Evolutionary conservation across 257 asterid species (phyloP).

Genomic region (Nicotiana noctiflora): DNA sequence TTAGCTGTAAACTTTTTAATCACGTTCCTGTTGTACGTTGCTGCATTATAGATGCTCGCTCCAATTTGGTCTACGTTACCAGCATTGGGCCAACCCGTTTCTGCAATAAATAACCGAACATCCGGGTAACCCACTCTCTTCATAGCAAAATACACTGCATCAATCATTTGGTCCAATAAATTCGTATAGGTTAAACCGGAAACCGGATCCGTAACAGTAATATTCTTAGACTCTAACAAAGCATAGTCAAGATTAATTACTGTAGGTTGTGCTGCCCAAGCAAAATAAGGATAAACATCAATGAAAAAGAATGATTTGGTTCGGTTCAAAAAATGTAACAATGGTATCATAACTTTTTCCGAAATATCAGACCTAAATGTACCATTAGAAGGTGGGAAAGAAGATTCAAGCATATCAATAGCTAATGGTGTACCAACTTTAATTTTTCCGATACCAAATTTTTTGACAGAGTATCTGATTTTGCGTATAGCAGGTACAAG

Average conservation of each 20-base stretch:
- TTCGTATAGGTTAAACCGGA: slow-evolving; percentile 58
- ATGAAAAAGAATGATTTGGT: slow-evolving; percentile 79
- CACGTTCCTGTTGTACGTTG: slow-evolving; percentile 73
- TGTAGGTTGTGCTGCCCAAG: slow-evolving; percentile 57
- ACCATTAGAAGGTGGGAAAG: slow-evolving; percentile 80
- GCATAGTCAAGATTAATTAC: slow-evolving; percentile 67
- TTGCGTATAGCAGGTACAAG: slow-evolving; percentile 83
- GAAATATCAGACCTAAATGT: slow-evolving; percentile 56
- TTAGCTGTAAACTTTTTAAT: slow-evolving; percentile 44
- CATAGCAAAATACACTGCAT: slow-evolving; percentile 65
- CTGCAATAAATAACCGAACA: slow-evolving; percentile 63
- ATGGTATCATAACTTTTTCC: slow-evolving; percentile 46
- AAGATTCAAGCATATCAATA: slow-evolving; percentile 63
- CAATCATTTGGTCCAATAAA: slow-evolving; percentile 80
- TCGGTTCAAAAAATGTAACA: slow-evolving; percentile 50
- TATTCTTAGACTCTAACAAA: slow-evolving; percentile 38
- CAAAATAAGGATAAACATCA: slow-evolving; percentile 77
- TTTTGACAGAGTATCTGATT: slow-evolving; percentile 55
- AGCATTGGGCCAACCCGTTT: slow-evolving; percentile 92
- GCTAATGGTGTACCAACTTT: slow-evolving; percentile 87
- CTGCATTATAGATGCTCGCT: slow-evolving; percentile 62
- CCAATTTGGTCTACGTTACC: slow-evolving; percentile 74
- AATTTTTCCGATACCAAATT: slow-evolving; percentile 41
- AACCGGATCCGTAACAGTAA: slow-evolving; percentile 57
- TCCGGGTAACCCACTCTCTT: slow-evolving; percentile 59